A percentile compares a stretch with the other conserved stretches of the same genome.
These are phyloP conservation scores for Synchytrium microbalum DNA, from an alignment of 371 early-diverging fungal genomes.

Conservation along the genomic window DNA sequence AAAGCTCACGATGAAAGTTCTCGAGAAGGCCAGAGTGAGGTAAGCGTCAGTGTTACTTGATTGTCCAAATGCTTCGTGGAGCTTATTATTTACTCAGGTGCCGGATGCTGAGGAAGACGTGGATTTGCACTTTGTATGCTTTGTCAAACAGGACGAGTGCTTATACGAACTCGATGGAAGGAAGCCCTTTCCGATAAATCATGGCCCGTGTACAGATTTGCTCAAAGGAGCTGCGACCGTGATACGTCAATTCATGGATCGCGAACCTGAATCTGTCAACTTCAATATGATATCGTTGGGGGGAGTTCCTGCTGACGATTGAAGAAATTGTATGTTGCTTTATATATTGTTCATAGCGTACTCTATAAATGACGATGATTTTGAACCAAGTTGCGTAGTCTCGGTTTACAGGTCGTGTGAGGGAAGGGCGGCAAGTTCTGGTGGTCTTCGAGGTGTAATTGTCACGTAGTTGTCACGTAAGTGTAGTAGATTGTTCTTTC, in stretches of 20 bases:
- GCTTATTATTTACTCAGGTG: constrained; percentile 40
- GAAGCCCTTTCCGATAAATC: constrained; percentile 72
- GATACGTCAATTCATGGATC: constrained; percentile 57
- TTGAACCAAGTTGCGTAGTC: no score
- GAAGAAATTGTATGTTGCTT: no score
- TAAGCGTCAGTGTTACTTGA: no score
- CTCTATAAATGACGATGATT: no score
- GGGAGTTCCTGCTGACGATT: neutral
- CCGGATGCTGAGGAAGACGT: constrained; percentile 62
- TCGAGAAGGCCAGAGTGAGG: neutral
- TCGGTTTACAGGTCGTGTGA: no score
- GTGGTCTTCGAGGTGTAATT: no score
- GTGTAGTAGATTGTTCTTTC: no score
- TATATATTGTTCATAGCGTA: no score
- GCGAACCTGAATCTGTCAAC: constrained; percentile 45
- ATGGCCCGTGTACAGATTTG: constrained; percentile 41
- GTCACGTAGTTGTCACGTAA: no score
- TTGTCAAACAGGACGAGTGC: constrained; percentile 62
- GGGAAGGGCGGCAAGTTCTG: no score
- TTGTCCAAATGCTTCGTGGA: constrained; percentile 62
- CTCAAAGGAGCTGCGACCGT: constrained; percentile 54
- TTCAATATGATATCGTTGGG: constrained; percentile 2
- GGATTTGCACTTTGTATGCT: constrained; percentile 76
- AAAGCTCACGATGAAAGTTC: constrained; percentile 27
- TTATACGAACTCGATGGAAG: constrained; percentile 85